These are phyloP conservation scores for Colletotrichum ledebouriae DNA, from an alignment of 2,329 filamentous ascomycete species.

Conservation along the genomic window DNA sequence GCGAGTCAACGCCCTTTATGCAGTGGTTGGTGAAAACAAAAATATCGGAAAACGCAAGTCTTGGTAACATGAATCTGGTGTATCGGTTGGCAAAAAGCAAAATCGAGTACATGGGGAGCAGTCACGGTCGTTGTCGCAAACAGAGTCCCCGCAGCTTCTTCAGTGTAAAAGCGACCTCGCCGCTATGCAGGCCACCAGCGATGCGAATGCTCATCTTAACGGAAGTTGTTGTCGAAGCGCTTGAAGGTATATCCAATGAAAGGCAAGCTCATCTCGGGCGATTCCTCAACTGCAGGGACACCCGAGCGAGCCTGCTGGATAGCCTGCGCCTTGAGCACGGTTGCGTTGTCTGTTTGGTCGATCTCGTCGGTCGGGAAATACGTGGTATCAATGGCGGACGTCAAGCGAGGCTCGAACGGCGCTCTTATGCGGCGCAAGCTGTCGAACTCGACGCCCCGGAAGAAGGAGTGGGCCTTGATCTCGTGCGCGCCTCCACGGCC, in stretches of 20 bases:
- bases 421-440: conserved; percentile 92
- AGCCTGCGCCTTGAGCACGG: conserved; percentile 86
- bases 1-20: conserved; percentile 41
- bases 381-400: conserved; percentile 93
- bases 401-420: conserved; percentile 94
- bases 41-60: conserved; percentile 41
- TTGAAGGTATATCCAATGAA: conserved; percentile 99
- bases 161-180: conserved; percentile 1
- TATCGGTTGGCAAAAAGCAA: conserved; percentile 37
- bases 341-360: conserved; percentile 94
- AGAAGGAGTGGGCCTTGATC: conserved; percentile 95
- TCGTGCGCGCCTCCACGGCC: conserved; percentile 89
- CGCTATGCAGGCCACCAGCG: conserved; percentile 11
- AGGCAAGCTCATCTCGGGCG: conserved; percentile 94
- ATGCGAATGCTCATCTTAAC: conserved; percentile 51
- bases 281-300: conserved; percentile 73
- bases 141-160: too few species aligned
- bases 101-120: conserved; percentile 22
- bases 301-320: conserved; percentile 72
- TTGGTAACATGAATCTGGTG: conserved; percentile 37
- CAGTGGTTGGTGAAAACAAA: conserved; percentile 37
- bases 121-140: background rate
- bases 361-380: conserved; percentile 99
- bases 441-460: conserved; percentile 96
- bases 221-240: conserved; percentile 85